phyloP scores from a whole-genome alignment of 768 basidiomycete species.

The Amanita subjunquillea region DNA sequence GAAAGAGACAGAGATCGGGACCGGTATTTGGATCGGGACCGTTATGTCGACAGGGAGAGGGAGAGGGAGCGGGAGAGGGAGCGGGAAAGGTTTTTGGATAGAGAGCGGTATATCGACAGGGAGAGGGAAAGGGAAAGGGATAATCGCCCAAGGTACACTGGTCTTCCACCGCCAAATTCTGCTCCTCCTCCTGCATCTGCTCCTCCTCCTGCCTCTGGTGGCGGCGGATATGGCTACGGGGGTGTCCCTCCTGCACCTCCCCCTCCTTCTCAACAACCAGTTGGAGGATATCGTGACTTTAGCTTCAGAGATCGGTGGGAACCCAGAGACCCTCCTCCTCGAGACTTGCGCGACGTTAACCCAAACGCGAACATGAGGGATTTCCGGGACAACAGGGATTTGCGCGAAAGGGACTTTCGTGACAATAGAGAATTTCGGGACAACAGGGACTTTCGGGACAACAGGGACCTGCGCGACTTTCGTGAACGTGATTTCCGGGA shows the following conservation, averaged over 20 bases:
- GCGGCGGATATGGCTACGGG: too few relatives aligned
- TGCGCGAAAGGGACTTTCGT: too few relatives aligned
- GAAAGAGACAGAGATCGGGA: not conserved
- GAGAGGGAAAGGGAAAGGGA: not conserved
- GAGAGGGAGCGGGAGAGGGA: not conserved
- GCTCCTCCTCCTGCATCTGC: too few relatives aligned
- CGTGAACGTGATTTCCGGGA: too few relatives aligned
- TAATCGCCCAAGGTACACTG: not conserved
- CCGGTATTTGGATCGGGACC: not conserved
- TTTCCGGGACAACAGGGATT: too few relatives aligned
- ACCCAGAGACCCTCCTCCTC: not conserved
- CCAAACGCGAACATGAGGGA: too few relatives aligned
- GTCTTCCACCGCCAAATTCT: not conserved
- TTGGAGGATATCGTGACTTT: not conserved
- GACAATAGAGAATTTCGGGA: too few relatives aligned
- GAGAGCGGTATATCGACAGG: not conserved
- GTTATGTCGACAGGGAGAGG: not conserved
- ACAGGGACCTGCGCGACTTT: too few relatives aligned
- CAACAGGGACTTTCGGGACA: too few relatives aligned
- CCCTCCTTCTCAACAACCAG: not conserved
- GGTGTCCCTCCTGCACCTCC: too few relatives aligned
- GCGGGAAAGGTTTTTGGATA: not conserved
- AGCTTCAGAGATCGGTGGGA: not conserved
- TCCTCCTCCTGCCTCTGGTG: too few relatives aligned
- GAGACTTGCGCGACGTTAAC: too few relatives aligned